Evolutionary conservation across 805 yeast species (phyloP).

Genomic region (Saccharomyces mikatae): DNA sequence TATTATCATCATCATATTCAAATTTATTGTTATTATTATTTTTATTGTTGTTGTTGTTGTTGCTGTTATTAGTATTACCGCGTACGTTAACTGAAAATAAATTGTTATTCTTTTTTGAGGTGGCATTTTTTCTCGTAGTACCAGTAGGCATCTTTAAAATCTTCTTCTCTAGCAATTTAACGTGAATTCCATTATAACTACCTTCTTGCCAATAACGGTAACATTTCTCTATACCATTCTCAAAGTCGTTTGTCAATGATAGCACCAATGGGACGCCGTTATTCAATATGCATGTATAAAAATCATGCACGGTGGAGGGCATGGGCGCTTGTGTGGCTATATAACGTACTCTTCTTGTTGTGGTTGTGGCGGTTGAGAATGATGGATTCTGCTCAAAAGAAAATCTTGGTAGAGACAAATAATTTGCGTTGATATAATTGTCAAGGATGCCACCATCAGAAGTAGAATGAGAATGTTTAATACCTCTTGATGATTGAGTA

Average conservation of each 20-base stretch:
- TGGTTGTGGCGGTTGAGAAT: background rate
- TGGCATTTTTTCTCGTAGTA: slow-evolving; percentile 8
- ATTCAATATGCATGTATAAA: slow-evolving; percentile 70
- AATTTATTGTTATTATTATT: slow-evolving; percentile 7
- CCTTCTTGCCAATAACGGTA: slow-evolving; percentile 72
- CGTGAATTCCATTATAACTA: slow-evolving; percentile 31
- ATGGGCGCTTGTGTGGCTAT: slow-evolving; percentile 92
- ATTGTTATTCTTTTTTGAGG: slow-evolving; percentile 11
- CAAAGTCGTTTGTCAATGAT: slow-evolving; percentile 67
- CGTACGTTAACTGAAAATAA: background rate
- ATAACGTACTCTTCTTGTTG: slow-evolving; percentile 37
- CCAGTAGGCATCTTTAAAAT: background rate
- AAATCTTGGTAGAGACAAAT: slow-evolving; percentile 34
- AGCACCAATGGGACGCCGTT: slow-evolving; percentile 59
- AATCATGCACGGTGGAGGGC: slow-evolving; percentile 64
- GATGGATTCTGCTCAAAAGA: slow-evolving; percentile 4
- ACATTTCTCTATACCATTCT: slow-evolving; percentile 75
- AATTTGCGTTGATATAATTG: slow-evolving; percentile 85
- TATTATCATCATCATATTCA: slow-evolving; percentile 13
- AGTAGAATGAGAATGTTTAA: background rate
- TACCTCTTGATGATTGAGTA: slow-evolving; percentile 2
- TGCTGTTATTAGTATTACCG: background rate
- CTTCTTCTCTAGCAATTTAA: slow-evolving; percentile 21
- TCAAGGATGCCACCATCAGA: slow-evolving; percentile 18
- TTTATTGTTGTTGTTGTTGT: slow-evolving; percentile 18